These are phyloP conservation scores for Rhinocladiella similis DNA, from an alignment of 2,329 filamentous ascomycete genomes.

Conservation along the genomic window DNA sequence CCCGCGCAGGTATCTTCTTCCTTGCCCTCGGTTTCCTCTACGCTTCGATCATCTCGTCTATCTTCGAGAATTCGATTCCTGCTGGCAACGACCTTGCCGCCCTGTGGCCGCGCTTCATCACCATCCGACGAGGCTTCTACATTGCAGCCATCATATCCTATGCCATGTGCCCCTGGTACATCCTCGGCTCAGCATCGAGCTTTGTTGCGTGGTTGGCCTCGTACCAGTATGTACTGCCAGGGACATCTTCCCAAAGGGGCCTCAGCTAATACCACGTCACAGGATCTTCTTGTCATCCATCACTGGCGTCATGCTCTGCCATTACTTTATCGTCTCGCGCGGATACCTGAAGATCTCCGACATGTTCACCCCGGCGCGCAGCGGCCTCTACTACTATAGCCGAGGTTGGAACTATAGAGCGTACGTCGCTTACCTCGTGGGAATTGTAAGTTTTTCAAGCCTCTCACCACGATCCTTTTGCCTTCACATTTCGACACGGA, in stretches of 20 bases:
- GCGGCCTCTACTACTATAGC: conserved; percentile 35
- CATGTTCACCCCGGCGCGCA: conserved; percentile 34
- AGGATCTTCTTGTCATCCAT: conserved; percentile 34
- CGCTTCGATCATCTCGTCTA: conserved; percentile 45
- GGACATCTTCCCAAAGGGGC: background rate
- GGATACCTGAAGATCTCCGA: conserved; percentile 39
- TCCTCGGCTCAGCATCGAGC: conserved; percentile 34
- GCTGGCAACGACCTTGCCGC: conserved; percentile 43
- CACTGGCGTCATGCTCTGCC: conserved; percentile 42
- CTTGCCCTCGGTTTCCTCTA: conserved; percentile 46
- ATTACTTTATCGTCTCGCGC: conserved; percentile 44
- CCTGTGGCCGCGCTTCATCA: conserved; percentile 42
- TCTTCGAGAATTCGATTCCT: conserved; percentile 45
- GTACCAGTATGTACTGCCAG: conserved; percentile 34
- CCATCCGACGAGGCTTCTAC: conserved; percentile 42
- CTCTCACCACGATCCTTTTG: background rate
- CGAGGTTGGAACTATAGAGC: conserved; percentile 37
- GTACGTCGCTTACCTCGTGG: conserved; percentile 1
- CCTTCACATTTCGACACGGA: background rate
- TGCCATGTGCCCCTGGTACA: conserved; percentile 42
- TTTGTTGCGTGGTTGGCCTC: conserved; percentile 44
- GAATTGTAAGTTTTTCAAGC: conserved; percentile 2
- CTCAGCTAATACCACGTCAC: background rate
- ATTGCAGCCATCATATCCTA: conserved; percentile 40
- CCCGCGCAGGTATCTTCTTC: conserved; percentile 42